Conservation (phyloP, 108 stramenopile species). For the Skeletonema potamos region DNA sequence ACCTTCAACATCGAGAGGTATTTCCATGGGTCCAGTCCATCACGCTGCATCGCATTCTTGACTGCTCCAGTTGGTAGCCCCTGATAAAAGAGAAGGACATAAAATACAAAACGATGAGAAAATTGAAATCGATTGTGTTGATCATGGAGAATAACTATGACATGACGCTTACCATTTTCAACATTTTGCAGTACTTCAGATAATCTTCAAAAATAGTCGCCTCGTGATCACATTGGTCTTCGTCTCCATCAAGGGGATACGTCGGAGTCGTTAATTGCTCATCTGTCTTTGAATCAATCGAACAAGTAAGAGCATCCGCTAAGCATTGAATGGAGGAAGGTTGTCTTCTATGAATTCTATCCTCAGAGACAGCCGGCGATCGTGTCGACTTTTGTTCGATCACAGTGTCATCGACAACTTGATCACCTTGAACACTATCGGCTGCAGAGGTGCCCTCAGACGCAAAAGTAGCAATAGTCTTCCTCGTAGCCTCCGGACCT, state of each 20-base stretch:
- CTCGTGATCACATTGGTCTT: neutral
- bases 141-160: neutral
- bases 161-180: slow-evolving; percentile 42
- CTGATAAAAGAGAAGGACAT: neutral
- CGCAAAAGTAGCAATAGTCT: neutral
- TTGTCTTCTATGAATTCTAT: neutral
- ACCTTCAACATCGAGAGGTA: slow-evolving; percentile 13
- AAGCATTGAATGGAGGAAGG: neutral
- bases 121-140: neutral
- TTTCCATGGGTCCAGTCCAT: slow-evolving; percentile 19
- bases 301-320: neutral
- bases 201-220: slow-evolving; percentile 27
- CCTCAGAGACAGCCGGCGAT: neutral
- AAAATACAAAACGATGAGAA: neutral
- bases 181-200: slow-evolving; percentile 74
- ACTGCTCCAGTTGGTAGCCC: slow-evolving; percentile 52
- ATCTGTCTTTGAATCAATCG: neutral
- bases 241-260: neutral
- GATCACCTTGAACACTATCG: neutral
- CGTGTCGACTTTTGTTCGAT: neutral
- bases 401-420: neutral
- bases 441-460: neutral
- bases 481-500: neutral
- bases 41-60: slow-evolving; percentile 19
- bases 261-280: neutral